phyloP scores from a whole-genome alignment of 371 early-diverging fungal species.

The Syncephalastrum sp. region DNA sequence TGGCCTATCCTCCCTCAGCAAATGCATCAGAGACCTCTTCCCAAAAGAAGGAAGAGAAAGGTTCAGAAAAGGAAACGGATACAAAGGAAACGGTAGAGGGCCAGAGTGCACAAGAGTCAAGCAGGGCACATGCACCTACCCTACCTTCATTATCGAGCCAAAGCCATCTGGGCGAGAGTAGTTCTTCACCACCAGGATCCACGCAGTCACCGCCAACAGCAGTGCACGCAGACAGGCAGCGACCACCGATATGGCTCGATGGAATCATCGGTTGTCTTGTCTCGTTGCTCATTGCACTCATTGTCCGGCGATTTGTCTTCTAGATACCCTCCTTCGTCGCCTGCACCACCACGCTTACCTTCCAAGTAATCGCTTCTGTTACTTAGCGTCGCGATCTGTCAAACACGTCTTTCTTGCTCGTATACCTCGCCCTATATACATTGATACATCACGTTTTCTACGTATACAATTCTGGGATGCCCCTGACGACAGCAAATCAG shows the following conservation, averaged over 20 bases:
- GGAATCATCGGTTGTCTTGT: slow-evolving; percentile 38
- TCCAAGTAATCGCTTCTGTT: too few relatives aligned
- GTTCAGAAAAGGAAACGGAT: not conserved
- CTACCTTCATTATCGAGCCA: slow-evolving; percentile 2
- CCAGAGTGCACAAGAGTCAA: not conserved
- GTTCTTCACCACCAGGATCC: not conserved
- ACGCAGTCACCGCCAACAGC: slow-evolving; percentile 4
- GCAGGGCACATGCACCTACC: not conserved
- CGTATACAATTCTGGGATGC: too few relatives aligned
- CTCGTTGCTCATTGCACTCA: slow-evolving; percentile 17
- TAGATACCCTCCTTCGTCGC: not conserved
- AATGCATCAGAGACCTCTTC: too few relatives aligned
- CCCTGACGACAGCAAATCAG: too few relatives aligned
- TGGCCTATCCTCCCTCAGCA: too few relatives aligned
- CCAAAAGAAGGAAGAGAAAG: not conserved
- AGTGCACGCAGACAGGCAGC: not conserved
- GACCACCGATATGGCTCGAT: slow-evolving; percentile 46
- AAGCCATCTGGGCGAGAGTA: not conserved
- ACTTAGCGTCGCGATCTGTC: too few relatives aligned
- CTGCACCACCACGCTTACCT: too few relatives aligned
- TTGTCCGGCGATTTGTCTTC: slow-evolving; percentile 8
- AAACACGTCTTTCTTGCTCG: too few relatives aligned
- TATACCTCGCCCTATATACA: too few relatives aligned
- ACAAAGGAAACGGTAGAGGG: not conserved
- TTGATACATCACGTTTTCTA: too few relatives aligned